Percentiles rank a stretch among this genome's conserved stretches.
phyloP scores from a whole-genome alignment of 352 stramenopile genomes.

The Phytophthora tubulina region DNA sequence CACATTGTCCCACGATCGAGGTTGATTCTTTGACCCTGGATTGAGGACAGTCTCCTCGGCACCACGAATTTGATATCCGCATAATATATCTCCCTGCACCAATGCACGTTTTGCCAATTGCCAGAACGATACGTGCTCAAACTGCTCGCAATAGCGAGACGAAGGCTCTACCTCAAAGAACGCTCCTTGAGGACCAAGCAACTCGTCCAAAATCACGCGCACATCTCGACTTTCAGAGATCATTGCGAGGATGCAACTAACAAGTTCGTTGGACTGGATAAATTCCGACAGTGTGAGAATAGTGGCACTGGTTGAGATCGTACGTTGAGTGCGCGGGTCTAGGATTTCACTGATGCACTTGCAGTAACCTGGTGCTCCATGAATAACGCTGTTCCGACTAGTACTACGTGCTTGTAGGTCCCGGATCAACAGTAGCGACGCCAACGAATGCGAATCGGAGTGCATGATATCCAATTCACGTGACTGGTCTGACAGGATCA shows the following conservation, averaged over 20 bases:
- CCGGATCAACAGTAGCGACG: slow-evolving; percentile 84
- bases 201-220: slow-evolving; percentile 80
- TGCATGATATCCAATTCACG: slow-evolving; percentile 83
- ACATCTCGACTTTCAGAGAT: slow-evolving; percentile 89
- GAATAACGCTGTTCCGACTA: slow-evolving; percentile 6
- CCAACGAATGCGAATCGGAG: slow-evolving; percentile 87
- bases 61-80: slow-evolving; percentile 74
- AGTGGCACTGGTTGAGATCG: slow-evolving; percentile 75
- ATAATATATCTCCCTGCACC: slow-evolving; percentile 70
- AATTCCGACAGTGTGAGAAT: slow-evolving; percentile 84
- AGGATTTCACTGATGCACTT: slow-evolving; percentile 90
- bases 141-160: slow-evolving; percentile 58
- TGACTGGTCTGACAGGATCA: slow-evolving; percentile 82
- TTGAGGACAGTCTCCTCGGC: slow-evolving; percentile 71
- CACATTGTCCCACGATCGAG: slow-evolving; percentile 55
- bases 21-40: slow-evolving; percentile 58
- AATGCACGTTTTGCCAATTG: slow-evolving; percentile 72
- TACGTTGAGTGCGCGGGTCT: slow-evolving; percentile 86
- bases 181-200: slow-evolving; percentile 72
- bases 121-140: slow-evolving; percentile 80
- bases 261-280: slow-evolving; percentile 90
- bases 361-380: slow-evolving; percentile 45
- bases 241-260: slow-evolving; percentile 87
- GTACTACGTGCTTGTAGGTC: slow-evolving; percentile 62
- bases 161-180: slow-evolving; percentile 81